Evolutionary conservation across 2,329 filamentous ascomycete genomes (phyloP), one percentile per base, ranked within the genome.

Genomic region (Trichophaea hybrida): DNA sequence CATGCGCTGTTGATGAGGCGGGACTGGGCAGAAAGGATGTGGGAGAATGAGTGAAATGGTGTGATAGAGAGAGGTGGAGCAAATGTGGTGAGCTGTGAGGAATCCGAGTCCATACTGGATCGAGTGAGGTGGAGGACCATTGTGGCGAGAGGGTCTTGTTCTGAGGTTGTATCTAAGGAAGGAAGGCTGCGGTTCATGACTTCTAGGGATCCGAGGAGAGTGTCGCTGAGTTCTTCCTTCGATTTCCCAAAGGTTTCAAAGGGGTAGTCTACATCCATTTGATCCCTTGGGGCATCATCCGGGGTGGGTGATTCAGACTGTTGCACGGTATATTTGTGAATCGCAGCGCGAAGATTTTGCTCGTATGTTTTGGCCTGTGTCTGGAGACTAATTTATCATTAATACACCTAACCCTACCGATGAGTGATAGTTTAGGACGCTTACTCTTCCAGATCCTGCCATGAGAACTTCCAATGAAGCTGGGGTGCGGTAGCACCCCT

Each of bases 1-100:
- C 86, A 86, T 56, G 86, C 84, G 34, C 81, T 80, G 65, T 90
- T 93, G 40, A 95, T 78, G 0, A 94, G 74, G 46, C 81, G 79
- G 5, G 87, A 82, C 72, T 97, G 91, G 6, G 64, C 63, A 15
- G 64, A 74, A 13, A 94, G 77, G 13, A 91, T 76, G 0, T 87
- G 85, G 1, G 80, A 81, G 66, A 95, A 85, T 0, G 88, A 94
- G 8, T 94, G 75, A 6, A 85, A 73, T 1, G 86, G 83, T 12
- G 67, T 69, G 31, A 68, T 66, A 33, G 64, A 65, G 54, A 69
- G 59, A 1, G 66, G 66, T 34, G 67, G 67, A 1, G 66, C 64
- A 32, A 68, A 69, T 55, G 61, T 64, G 1, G 65, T 6, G 73
- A 76, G 33, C 74, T 69, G 32, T 77, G 67, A 94, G 79, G 60